Evolutionary conservation across 257 asterid genomes (phyloP), one percentile per base, ranked within the genome.

Genomic region (Primulina eburnea): DNA sequence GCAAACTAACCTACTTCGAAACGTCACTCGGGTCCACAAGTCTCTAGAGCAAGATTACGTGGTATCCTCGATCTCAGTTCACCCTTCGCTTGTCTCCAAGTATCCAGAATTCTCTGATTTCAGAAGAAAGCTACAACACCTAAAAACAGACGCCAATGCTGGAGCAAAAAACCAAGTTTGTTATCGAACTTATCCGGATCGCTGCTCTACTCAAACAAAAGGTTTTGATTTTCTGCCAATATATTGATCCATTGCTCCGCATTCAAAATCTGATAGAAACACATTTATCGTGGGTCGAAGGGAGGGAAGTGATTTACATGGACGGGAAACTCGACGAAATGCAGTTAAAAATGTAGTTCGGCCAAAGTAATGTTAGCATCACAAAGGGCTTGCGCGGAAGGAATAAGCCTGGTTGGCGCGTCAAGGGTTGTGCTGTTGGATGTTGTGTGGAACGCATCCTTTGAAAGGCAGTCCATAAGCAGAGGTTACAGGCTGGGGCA

Each of bases 401-500:
- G 99, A 1, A 90, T 93, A 35, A 87, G 72, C 78, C 63, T 93
- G 10, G 88, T 89, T 1, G 98, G 97, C 33, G 96, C 96, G 1
- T 93, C 97, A 0, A 81, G 97, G 34, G 96, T 90, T 3, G 90
- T 93, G 24, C 56, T 90, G 69, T 88, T 93, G 7, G 96, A 93
- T 64, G 90, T 87, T 12, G 84, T 76, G 4, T 93, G 96, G 97
- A 93, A 93, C 57, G 95, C 97, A 0, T 77, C 95, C 0, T 89
- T 87, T 0, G 84, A 87, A 60, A 76, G 85, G 60, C 97, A 90
- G 75, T 97, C 96, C 18, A 81, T 89, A 2, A 78, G 95, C 76
- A 76, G 97, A 12, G 97, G 97, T 3, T 87, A 90, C 68, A 80
- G 95, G 80, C 80, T 87, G 4, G 97, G 99, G 0, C 97, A 93